Percentiles rank a stretch among this genome's conserved stretches.
These are phyloP conservation scores for Thielaviopsis musarum DNA, from an alignment of 2,329 filamentous ascomycete genomes.

Conservation along the genomic window DNA sequence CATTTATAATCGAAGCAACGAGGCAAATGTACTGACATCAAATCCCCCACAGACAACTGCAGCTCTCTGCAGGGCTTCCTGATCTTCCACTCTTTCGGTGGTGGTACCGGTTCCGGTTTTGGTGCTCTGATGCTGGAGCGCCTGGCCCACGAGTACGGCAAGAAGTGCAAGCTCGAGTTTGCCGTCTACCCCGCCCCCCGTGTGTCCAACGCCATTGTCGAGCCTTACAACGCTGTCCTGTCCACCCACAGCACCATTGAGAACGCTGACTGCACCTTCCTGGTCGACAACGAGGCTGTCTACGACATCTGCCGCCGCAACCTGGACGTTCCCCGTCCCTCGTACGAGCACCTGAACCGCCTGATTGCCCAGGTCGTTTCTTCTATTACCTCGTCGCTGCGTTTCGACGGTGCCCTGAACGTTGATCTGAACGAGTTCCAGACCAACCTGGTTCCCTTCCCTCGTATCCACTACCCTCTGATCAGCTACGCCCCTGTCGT, in stretches of 20 bases:
- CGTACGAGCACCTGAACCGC: conserved; percentile 56
- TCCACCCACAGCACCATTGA: conserved; percentile 62
- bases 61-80: conserved; percentile 56
- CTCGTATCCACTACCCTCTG: conserved; percentile 57
- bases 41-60: conserved; percentile 43
- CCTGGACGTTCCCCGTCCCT: conserved; percentile 51
- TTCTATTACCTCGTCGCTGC: conserved; percentile 56
- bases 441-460: conserved; percentile 59
- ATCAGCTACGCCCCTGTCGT: conserved; percentile 59
- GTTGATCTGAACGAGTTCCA: conserved; percentile 65
- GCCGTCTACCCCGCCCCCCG: conserved; percentile 55
- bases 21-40: conserved; percentile 14
- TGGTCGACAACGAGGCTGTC: conserved; percentile 59
- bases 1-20: neutral
- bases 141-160: conserved; percentile 56
- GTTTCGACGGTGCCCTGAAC: conserved; percentile 56
- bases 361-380: conserved; percentile 59
- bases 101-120: conserved; percentile 57
- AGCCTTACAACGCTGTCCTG: conserved; percentile 59
- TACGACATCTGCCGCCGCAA: conserved; percentile 61
- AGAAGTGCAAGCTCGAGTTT: conserved; percentile 65
- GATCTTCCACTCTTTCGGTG: conserved; percentile 60
- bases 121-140: conserved; percentile 56
- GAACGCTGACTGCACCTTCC: conserved; percentile 65
- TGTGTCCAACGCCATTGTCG: conserved; percentile 53